These are phyloP conservation scores for Penicillium brasilianum DNA, from an alignment of 2,329 filamentous ascomycete species.

Conservation along the genomic window DNA sequence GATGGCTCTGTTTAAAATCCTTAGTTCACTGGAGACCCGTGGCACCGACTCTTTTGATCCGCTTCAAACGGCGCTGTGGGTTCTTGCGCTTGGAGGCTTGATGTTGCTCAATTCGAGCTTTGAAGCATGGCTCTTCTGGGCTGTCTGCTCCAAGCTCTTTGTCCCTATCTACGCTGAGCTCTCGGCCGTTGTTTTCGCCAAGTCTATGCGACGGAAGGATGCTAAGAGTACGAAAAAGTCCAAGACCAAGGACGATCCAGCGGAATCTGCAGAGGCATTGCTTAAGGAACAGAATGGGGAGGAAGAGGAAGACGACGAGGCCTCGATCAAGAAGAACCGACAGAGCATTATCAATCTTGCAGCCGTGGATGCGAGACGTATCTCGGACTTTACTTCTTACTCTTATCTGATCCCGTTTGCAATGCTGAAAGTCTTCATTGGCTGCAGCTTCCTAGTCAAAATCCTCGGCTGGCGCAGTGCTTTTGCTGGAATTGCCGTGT, in stretches of 20 bases:
- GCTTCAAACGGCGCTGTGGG: conserved; percentile 69
- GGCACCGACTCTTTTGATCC: conserved; percentile 52
- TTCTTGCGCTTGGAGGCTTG: conserved; percentile 65
- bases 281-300: conserved; percentile 45
- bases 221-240: conserved; percentile 47
- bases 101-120: conserved; percentile 63
- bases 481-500: conserved; percentile 67
- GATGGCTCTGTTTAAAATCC: conserved; percentile 68
- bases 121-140: conserved; percentile 70
- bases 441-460: conserved; percentile 68
- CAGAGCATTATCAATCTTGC: conserved; percentile 78
- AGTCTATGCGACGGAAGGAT: conserved; percentile 77
- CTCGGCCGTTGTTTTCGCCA: conserved; percentile 74
- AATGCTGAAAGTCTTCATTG: conserved; percentile 67
- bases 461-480: conserved; percentile 75
- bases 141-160: conserved; percentile 65
- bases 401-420: conserved; percentile 69
- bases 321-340: conserved; percentile 59
- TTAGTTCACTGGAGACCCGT: conserved; percentile 66
- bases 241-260: conserved; percentile 47
- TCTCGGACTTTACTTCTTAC: conserved; percentile 70
- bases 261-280: conserved; percentile 17
- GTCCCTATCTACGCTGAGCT: conserved; percentile 73
- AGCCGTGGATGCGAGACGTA: conserved; percentile 73
- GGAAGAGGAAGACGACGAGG: conserved; percentile 53